Conservation (phyloP, 495 filamentous ascomycete genomes). For the Astrocystis sublimbata region DNA sequence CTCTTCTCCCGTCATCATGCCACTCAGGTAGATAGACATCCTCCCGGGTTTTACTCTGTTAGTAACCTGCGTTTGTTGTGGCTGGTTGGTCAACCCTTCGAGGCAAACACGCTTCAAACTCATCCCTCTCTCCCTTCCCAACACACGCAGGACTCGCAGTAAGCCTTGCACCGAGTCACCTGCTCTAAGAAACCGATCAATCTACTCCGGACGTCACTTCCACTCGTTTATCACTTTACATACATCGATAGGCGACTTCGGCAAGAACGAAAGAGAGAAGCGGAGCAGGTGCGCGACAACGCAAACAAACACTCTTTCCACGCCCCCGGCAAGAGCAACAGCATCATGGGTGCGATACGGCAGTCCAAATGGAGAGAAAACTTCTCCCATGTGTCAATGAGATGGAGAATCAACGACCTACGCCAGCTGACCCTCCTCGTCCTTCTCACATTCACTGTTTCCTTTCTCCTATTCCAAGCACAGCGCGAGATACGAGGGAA, state of each 20-base stretch:
- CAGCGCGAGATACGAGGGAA: constrained; percentile 11
- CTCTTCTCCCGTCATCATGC: too few species aligned
- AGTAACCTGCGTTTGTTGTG: too few species aligned
- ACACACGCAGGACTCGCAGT: neutral
- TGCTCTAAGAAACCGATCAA: neutral
- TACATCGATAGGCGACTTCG: neutral
- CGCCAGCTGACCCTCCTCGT: constrained; percentile 20
- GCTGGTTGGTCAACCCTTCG: too few species aligned
- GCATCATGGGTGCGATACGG: constrained; percentile 6
- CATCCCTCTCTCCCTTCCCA: too few species aligned
- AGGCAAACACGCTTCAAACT: too few species aligned
- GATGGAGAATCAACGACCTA: constrained; percentile 20
- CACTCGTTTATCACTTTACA: neutral
- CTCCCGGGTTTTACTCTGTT: too few species aligned
- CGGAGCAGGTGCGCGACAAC: neutral
- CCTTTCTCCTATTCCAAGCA: constrained; percentile 25
- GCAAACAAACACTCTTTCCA: neutral
- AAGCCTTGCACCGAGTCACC: neutral
- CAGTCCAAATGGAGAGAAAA: neutral
- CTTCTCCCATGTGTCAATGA: neutral
- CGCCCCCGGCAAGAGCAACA: neutral
- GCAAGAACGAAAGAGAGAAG: neutral
- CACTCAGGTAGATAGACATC: too few species aligned
- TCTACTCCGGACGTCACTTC: neutral
- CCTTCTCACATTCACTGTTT: constrained; percentile 19